These are phyloP conservation scores for Hypoxylon sp. DNA, from an alignment of 2,329 filamentous ascomycete genomes.

Conservation along the genomic window DNA sequence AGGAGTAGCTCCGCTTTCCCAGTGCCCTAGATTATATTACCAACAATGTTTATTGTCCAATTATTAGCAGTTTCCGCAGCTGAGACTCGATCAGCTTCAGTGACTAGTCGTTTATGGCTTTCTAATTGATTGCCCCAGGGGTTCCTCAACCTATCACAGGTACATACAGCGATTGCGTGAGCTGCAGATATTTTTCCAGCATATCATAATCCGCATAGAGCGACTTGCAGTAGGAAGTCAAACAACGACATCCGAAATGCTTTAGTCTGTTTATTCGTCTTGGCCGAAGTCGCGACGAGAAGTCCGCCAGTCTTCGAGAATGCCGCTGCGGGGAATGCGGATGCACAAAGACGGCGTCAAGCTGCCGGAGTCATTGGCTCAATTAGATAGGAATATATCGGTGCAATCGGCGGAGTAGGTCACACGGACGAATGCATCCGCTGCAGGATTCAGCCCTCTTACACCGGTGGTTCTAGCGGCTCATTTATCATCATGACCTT, in stretches of 20 bases:
- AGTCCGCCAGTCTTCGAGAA: too few relatives aligned
- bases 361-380: too few relatives aligned
- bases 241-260: conserved; percentile 8
- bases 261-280: too few relatives aligned
- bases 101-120: conserved; percentile 17
- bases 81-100: background rate
- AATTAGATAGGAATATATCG: too few relatives aligned
- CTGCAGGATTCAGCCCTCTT: too few relatives aligned
- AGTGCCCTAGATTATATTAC: conserved; percentile 4
- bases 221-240: background rate
- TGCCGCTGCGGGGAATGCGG: too few relatives aligned
- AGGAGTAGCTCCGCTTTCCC: background rate
- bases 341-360: too few relatives aligned
- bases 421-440: too few relatives aligned
- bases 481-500: too few relatives aligned
- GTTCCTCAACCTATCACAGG: background rate
- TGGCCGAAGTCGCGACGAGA: too few relatives aligned
- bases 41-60: background rate
- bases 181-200: conserved; percentile 6
- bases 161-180: background rate
- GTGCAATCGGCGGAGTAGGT: too few relatives aligned
- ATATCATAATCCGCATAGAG: background rate
- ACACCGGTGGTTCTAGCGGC: too few relatives aligned
- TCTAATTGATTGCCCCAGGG: background rate
- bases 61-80: conserved; percentile 1